phyloP scores from a whole-genome alignment of 768 basidiomycete species.

The Sporobolomyces pararoseus region DNA sequence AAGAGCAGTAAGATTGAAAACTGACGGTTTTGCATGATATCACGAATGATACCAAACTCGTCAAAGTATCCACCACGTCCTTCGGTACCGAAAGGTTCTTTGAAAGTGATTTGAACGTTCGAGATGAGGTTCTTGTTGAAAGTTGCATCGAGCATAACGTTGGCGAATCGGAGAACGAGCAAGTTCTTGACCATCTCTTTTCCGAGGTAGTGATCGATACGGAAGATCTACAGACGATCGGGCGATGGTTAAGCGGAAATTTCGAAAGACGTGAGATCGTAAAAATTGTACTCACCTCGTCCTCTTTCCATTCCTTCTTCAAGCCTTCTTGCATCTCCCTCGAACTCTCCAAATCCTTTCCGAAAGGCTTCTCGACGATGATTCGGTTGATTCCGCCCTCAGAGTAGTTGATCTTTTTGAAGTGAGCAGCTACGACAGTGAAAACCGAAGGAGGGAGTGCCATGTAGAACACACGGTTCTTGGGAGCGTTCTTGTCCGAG shows the following conservation, averaged over 20 bases:
- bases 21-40: conserved; percentile 96
- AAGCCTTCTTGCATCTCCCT: conserved; percentile 70
- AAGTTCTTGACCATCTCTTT: conserved; percentile 99
- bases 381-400: conserved; percentile 75
- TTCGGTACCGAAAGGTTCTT: conserved; percentile 98
- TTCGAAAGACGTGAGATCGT: too few relatives aligned
- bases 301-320: conserved; percentile 85
- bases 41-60: conserved; percentile 98
- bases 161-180: conserved; percentile 91
- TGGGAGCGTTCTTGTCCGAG: conserved; percentile 61
- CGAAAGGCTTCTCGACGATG: conserved; percentile 98
- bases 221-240: conserved; percentile 63
- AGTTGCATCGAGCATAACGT: conserved; percentile 76
- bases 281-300: conserved; percentile 56
- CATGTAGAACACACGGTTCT: conserved; percentile 89
- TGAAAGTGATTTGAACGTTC: conserved; percentile 99
- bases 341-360: conserved; percentile 84
- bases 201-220: conserved; percentile 98
- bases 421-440: conserved; percentile 74
- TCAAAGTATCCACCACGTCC: conserved; percentile 99
- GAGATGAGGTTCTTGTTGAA: conserved; percentile 96
- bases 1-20: conserved; percentile 38
- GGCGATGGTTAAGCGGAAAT: too few relatives aligned
- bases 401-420: conserved; percentile 76
- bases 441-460: conserved; percentile 97